Evolutionary conservation across 768 basidiomycete species (phyloP).

Genomic region (Lactarius hengduanensis): DNA sequence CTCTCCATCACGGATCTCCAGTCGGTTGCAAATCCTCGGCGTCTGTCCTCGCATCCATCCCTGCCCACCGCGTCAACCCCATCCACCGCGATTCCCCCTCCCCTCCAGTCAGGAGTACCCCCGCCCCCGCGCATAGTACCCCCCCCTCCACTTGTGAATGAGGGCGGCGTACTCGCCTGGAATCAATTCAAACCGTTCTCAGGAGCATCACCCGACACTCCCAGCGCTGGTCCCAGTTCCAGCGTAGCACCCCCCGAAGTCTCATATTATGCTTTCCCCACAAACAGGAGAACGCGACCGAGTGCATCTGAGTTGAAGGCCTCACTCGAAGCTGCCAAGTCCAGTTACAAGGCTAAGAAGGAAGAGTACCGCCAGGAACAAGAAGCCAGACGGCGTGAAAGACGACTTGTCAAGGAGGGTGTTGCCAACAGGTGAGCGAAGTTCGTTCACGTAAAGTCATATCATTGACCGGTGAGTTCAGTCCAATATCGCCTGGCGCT

Average conservation of each 20-base stretch:
- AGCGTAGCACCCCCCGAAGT: slow-evolving; percentile 21
- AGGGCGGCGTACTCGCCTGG: slow-evolving; percentile 16
- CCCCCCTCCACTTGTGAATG: neutral
- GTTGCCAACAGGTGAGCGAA: slow-evolving; percentile 15
- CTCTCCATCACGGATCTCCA: neutral
- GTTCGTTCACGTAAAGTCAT: neutral
- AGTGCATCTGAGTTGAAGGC: slow-evolving; percentile 30
- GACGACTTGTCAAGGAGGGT: slow-evolving; percentile 2
- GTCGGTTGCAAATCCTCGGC: neutral
- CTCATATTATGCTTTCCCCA: slow-evolving; percentile 26
- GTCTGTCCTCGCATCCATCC: neutral
- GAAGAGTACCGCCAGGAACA: slow-evolving; percentile 63
- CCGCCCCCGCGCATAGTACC: neutral
- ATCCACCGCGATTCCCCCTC: neutral
- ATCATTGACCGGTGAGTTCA: slow-evolving; percentile 6
- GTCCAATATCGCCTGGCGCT: slow-evolving; percentile 16
- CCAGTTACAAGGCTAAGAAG: slow-evolving; percentile 65
- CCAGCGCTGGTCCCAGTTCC: neutral
- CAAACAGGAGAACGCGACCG: slow-evolving; percentile 12
- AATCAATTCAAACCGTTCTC: slow-evolving; percentile 27
- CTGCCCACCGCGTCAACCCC: neutral
- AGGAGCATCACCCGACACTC: slow-evolving; percentile 6
- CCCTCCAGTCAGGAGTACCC: neutral
- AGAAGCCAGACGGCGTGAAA: slow-evolving; percentile 39
- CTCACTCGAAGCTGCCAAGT: slow-evolving; percentile 62